Evolutionary conservation across 352 stramenopile species (phyloP).

Genomic region (Phytophthora citricola): DNA sequence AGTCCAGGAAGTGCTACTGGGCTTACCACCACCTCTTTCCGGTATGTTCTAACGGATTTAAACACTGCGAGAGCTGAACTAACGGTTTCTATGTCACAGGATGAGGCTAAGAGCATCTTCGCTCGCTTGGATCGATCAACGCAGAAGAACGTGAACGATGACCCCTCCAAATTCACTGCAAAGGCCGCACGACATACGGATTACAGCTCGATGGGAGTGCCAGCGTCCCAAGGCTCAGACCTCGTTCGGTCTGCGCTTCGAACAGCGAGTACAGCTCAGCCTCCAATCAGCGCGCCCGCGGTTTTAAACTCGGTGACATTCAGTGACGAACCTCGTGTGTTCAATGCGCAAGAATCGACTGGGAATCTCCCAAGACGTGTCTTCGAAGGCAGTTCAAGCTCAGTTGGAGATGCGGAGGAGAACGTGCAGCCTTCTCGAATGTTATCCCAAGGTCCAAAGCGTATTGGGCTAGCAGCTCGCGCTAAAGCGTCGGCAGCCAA

Average conservation of each 20-base stretch:
- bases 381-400: conserved; percentile 20
- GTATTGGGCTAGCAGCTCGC: conserved; percentile 44
- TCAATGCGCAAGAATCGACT: conserved; percentile 20
- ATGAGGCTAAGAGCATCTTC: conserved; percentile 62
- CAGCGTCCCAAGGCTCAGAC: conserved; percentile 11
- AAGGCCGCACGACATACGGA: conserved; percentile 21
- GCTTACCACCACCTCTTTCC: conserved; percentile 72
- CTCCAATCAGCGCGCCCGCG: conserved; percentile 12
- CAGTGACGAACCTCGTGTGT: conserved; percentile 11
- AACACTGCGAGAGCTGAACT: background rate
- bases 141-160: conserved; percentile 63
- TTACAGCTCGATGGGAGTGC: conserved; percentile 14
- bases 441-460: conserved; percentile 48
- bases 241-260: conserved; percentile 19
- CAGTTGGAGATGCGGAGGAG: conserved; percentile 24
- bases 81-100: conserved; percentile 25
- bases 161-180: conserved; percentile 40
- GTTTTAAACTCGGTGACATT: conserved; percentile 25
- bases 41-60: conserved; percentile 26
- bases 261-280: conserved; percentile 15
- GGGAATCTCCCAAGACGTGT: conserved; percentile 37
- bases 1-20: conserved; percentile 85
- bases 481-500: conserved; percentile 33
- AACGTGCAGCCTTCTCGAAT: conserved; percentile 33
- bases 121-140: conserved; percentile 71